Percentiles rank a stretch among this genome's conserved stretches.
Conservation (phyloP, 345 rosid species). For the Ricinus communis region DNA sequence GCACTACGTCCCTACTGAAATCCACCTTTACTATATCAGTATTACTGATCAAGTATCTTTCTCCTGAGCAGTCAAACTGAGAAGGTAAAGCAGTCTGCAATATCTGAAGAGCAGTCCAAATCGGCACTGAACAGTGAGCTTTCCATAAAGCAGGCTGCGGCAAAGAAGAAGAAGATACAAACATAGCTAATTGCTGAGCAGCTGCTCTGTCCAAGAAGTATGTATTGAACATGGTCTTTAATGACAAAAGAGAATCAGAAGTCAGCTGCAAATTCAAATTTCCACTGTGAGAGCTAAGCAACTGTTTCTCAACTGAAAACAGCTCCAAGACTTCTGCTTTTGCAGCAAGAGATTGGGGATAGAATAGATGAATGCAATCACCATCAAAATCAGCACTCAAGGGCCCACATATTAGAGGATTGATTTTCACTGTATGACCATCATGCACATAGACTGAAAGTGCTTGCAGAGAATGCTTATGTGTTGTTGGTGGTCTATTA, state of each 20-base stretch:
- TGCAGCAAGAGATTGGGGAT: conserved; percentile 88
- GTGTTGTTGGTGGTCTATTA: conserved; percentile 95
- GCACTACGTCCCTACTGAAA: conserved; percentile 46
- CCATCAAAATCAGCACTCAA: conserved; percentile 98
- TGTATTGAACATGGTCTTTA: conserved; percentile 58
- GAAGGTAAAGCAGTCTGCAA: conserved; percentile 71
- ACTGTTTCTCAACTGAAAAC: conserved; percentile 86
- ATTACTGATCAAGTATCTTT: conserved; percentile 50
- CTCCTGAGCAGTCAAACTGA: conserved; percentile 54
- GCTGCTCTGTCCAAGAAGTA: conserved; percentile 48
- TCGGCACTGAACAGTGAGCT: conserved; percentile 40
- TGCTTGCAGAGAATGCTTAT: conserved; percentile 92
- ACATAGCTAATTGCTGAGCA: conserved; percentile 79
- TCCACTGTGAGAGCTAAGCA: conserved; percentile 91
- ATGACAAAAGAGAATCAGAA: conserved; percentile 67
- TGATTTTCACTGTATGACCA: conserved; percentile 91
- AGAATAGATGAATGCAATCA: conserved; percentile 87
- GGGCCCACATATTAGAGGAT: conserved; percentile 90
- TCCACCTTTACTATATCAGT: conserved; percentile 56
- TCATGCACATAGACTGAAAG: conserved; percentile 87
- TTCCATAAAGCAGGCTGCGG: conserved; percentile 67
- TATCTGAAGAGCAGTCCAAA: conserved; percentile 77
- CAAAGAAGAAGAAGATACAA: conserved; percentile 51
- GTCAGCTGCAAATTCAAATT: conserved; percentile 74
- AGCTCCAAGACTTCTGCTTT: conserved; percentile 94